phyloP scores from a whole-genome alignment of 345 rosid genomes.

The Moricandia moricandioides region DNA sequence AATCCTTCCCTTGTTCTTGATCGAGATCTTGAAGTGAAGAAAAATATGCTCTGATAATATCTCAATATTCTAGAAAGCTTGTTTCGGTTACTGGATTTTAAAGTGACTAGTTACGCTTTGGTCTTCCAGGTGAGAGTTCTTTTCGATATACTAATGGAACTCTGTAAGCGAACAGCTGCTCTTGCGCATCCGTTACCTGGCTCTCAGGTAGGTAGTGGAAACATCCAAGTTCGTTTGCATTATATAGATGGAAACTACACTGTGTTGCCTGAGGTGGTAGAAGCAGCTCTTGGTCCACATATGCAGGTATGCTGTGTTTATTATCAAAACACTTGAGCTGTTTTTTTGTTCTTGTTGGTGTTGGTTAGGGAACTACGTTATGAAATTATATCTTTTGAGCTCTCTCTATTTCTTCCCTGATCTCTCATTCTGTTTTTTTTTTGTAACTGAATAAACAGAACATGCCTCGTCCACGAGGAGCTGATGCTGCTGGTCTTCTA shows the following conservation, averaged over 20 bases:
- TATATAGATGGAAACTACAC: constrained; percentile 95
- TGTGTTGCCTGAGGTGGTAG: constrained; percentile 96
- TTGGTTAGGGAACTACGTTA: not conserved
- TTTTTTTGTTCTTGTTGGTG: constrained; percentile 13
- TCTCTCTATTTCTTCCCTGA: not conserved
- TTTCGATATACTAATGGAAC: constrained; percentile 95
- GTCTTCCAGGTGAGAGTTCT: constrained; percentile 83
- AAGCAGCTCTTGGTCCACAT: constrained; percentile 97
- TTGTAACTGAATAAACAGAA: constrained; percentile 47
- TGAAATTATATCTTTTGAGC: not conserved
- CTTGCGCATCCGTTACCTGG: constrained; percentile 77
- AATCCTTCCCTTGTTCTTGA: too few species aligned
- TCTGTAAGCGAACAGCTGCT: constrained; percentile 76
- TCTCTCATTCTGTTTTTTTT: not conserved
- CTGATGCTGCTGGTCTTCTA: constrained; percentile 96
- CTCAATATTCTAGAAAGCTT: not conserved
- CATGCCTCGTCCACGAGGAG: constrained; percentile 99
- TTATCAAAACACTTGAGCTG: not conserved
- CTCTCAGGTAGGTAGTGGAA: constrained; percentile 87
- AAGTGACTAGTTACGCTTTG: constrained; percentile 16
- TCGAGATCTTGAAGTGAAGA: not conserved
- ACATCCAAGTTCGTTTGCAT: constrained; percentile 93
- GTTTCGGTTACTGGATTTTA: not conserved
- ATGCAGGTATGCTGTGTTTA: constrained; percentile 94
- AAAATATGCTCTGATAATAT: constrained; percentile 4